Evolutionary conservation across 306 rosid species (phyloP).

Genomic region (Castanospermum australe): DNA sequence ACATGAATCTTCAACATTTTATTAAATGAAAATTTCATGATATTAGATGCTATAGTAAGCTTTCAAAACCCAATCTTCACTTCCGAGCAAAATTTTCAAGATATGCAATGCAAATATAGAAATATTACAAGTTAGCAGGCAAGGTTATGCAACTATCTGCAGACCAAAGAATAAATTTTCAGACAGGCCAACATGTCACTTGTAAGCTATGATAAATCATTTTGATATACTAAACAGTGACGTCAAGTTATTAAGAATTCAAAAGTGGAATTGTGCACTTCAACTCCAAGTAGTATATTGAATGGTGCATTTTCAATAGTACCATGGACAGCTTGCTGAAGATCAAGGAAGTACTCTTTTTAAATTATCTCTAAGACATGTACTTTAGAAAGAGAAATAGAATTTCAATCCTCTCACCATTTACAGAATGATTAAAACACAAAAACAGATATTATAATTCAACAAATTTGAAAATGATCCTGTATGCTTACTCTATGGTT

Average conservation of each 20-base stretch:
- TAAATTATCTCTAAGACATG: background rate
- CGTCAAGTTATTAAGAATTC: background rate
- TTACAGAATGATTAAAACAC: background rate
- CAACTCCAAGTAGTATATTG: background rate
- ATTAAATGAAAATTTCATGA: background rate
- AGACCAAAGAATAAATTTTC: no score
- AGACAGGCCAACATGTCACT: no score
- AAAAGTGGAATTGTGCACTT: background rate
- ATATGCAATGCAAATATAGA: background rate
- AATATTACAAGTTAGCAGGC: background rate
- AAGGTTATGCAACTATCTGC: no score
- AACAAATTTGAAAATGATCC: background rate
- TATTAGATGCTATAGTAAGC: no score
- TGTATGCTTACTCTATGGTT: constrained; percentile 64
- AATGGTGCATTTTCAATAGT: background rate
- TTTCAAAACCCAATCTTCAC: background rate
- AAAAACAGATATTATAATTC: background rate
- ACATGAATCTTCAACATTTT: background rate
- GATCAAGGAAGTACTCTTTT: background rate
- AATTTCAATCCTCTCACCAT: background rate
- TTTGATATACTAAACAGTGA: background rate
- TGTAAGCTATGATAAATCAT: background rate
- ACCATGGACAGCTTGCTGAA: background rate
- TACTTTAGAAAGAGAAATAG: constrained; percentile 26
- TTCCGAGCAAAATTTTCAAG: background rate